These are phyloP conservation scores for Blastocladiella britannica DNA, from an alignment of 192 early-diverging fungal species.

Conservation along the genomic window DNA sequence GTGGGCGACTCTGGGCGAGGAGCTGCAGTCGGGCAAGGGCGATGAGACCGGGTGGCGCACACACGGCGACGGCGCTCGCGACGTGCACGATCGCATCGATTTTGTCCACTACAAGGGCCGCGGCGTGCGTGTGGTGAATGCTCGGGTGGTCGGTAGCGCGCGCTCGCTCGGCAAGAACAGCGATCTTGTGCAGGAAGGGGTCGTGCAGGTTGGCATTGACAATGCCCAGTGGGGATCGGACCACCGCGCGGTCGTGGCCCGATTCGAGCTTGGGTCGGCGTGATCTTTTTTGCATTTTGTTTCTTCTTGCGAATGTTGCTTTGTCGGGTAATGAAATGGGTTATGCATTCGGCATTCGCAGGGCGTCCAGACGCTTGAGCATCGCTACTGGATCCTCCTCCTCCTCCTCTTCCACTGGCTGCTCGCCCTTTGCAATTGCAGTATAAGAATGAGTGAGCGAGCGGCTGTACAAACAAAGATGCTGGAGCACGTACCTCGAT, in stretches of 20 bases:
- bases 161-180: background rate
- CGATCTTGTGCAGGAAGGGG: background rate
- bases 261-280: background rate
- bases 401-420: slow-evolving; percentile 15
- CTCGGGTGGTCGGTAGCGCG: background rate
- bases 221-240: background rate
- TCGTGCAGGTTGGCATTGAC: background rate
- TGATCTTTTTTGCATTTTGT: too few species aligned
- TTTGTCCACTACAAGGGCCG: background rate
- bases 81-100: background rate
- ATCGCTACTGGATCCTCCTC: slow-evolving; percentile 54
- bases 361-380: too few species aligned
- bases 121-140: background rate
- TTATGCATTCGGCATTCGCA: too few species aligned
- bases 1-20: background rate
- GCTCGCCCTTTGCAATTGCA: background rate
- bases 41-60: background rate
- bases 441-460: slow-evolving; percentile 8
- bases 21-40: background rate
- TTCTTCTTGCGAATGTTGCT: too few species aligned
- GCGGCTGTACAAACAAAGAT: slow-evolving; percentile 5
- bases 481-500: slow-evolving; percentile 16
- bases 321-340: too few species aligned
- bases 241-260: background rate
- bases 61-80: background rate